These are phyloP conservation scores for Collybia mongolica DNA, from an alignment of 768 basidiomycete species.

Conservation along the genomic window DNA sequence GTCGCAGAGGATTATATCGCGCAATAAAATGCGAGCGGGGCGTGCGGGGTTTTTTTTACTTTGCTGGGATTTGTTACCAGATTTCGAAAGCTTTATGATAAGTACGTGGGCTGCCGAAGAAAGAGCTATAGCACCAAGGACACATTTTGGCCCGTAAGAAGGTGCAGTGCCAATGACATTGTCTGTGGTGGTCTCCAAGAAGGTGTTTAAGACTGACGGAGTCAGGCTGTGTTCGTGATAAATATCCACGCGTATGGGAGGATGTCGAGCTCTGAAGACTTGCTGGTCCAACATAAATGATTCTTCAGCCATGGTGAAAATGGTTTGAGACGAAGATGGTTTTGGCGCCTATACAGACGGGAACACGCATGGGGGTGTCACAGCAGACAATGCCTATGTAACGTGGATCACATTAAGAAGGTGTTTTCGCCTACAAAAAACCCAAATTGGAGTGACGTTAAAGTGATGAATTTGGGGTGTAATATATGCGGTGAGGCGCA, in stretches of 20 bases:
- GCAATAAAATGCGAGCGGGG: constrained; percentile 21
- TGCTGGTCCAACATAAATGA: constrained; percentile 27
- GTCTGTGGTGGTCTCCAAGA: constrained; percentile 25
- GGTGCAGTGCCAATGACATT: constrained; percentile 41
- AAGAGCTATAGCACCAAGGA: constrained; percentile 37
- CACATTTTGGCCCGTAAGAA: constrained; percentile 31
- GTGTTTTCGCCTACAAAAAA: too few relatives aligned
- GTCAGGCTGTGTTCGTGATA: constrained; percentile 24
- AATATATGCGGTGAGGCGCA: too few relatives aligned
- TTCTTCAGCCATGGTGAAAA: constrained; percentile 15
- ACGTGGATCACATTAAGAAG: neutral
- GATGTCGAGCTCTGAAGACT: constrained; percentile 25
- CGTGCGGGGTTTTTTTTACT: neutral
- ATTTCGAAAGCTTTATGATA: constrained; percentile 27
- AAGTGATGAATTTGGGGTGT: too few relatives aligned
- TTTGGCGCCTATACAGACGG: neutral
- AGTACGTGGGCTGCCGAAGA: constrained; percentile 33
- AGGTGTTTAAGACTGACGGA: constrained; percentile 18
- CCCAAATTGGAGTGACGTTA: too few relatives aligned
- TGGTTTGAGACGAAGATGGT: neutral
- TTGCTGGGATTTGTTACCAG: constrained; percentile 3
- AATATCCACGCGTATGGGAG: constrained; percentile 24
- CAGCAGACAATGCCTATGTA: neutral
- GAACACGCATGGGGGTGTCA: neutral
- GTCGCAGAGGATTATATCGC: constrained; percentile 29